These are phyloP conservation scores for Salix brachista DNA, from an alignment of 345 rosid species.

Conservation along the genomic window DNA sequence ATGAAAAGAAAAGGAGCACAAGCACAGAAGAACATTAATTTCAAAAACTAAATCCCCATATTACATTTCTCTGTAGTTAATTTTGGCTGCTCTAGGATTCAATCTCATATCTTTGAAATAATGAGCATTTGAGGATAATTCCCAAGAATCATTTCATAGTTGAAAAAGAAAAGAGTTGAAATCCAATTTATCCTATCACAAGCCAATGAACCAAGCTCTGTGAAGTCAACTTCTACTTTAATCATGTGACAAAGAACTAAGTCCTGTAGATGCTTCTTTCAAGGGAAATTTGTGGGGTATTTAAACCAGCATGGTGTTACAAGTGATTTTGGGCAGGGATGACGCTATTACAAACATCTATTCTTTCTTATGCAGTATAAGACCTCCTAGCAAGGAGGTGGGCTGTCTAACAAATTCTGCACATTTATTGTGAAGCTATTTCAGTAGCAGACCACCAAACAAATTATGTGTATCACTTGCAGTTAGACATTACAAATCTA, in stretches of 20 bases:
- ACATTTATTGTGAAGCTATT: not conserved
- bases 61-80: not conserved
- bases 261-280: not conserved
- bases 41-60: too few species aligned
- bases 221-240: not conserved
- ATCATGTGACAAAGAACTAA: not conserved
- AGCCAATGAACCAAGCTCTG: not conserved
- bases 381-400: not conserved
- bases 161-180: not conserved
- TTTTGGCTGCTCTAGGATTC: not conserved
- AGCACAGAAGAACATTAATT: not conserved
- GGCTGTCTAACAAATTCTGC: not conserved
- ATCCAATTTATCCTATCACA: not conserved
- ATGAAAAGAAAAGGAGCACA: not conserved
- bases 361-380: not conserved
- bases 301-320: not conserved
- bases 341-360: not conserved
- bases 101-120: not conserved
- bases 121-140: not conserved
- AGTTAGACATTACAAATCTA: not conserved
- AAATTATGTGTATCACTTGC: not conserved
- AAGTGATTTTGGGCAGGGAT: not conserved
- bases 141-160: not conserved
- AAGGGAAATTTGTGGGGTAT: not conserved
- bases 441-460: not conserved